phyloP scores from a whole-genome alignment of 768 basidiomycete species.

The Gymnopilus junonius region DNA sequence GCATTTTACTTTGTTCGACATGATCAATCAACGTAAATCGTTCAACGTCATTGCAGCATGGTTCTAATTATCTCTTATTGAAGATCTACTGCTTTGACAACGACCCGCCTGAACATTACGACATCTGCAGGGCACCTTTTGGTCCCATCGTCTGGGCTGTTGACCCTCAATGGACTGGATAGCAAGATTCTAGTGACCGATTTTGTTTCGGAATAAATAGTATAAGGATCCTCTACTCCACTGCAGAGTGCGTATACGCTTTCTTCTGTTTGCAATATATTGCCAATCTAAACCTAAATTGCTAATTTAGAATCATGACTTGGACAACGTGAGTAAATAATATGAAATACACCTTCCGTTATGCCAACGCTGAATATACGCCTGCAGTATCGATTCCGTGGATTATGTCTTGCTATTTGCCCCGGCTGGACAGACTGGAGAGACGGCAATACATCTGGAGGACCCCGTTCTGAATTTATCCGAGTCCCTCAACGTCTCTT shows the following conservation, averaged over 20 bases:
- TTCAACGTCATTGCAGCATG: neutral
- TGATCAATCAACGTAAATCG: conserved; percentile 42
- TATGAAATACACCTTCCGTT: neutral
- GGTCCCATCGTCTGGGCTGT: conserved; percentile 40
- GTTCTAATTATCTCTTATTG: neutral
- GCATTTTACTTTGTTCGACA: conserved; percentile 58
- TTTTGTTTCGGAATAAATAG: conserved; percentile 45
- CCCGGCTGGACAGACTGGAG: conserved; percentile 43
- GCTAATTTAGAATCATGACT: conserved; percentile 46
- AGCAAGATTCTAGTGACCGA: conserved; percentile 54
- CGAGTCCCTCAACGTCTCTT: conserved; percentile 32
- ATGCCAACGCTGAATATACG: neutral
- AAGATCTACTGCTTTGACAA: conserved; percentile 49
- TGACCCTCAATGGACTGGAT: conserved; percentile 52
- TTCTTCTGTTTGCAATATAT: neutral
- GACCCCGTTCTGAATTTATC: conserved; percentile 32
- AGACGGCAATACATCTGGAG: conserved; percentile 44
- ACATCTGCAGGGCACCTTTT: conserved; percentile 44
- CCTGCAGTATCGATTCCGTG: conserved; percentile 42
- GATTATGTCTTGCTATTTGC: conserved; percentile 53
- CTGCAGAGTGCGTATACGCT: conserved; percentile 43
- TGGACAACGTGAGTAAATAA: conserved; percentile 51
- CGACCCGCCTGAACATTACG: conserved; percentile 45
- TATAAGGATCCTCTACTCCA: conserved; percentile 47
- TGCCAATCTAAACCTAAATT: neutral